Evolutionary conservation across 805 yeast genomes (phyloP).

Genomic region (Saturnispora hagleri): DNA sequence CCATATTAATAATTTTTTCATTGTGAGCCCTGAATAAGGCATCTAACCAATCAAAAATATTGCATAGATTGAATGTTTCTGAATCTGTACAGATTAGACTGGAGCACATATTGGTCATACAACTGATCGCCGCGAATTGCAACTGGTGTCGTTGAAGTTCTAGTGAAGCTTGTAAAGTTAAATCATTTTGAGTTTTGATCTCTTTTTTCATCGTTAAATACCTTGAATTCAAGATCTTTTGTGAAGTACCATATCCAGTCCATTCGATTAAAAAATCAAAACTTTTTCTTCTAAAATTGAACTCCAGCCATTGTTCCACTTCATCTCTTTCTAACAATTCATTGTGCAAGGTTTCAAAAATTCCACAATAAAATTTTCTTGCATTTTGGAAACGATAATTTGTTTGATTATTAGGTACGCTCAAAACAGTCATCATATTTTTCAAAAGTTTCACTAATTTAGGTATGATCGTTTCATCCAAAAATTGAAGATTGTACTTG

Average conservation of each 20-base stretch:
- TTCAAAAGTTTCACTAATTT: conserved; percentile 55
- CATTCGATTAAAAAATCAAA: conserved; percentile 81
- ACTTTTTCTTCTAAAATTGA: conserved; percentile 75
- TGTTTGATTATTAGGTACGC: conserved; percentile 47
- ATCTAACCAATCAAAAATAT: conserved; percentile 73
- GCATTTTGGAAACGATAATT: conserved; percentile 67
- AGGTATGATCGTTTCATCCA: conserved; percentile 61
- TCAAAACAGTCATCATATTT: conserved; percentile 46
- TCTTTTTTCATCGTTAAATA: conserved; percentile 47
- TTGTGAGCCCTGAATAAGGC: conserved; percentile 53
- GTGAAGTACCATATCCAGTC: conserved; percentile 82
- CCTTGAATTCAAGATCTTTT: conserved; percentile 52
- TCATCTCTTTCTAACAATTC: conserved; percentile 39
- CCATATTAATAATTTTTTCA: conserved; percentile 50
- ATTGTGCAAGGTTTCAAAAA: conserved; percentile 63
- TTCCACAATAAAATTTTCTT: conserved; percentile 75
- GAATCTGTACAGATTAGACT: conserved; percentile 51
- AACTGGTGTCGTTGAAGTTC: conserved; percentile 70
- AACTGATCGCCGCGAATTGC: conserved; percentile 63
- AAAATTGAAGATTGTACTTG: conserved; percentile 38
- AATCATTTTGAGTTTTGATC: conserved; percentile 29
- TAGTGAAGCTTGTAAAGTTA: conserved; percentile 59
- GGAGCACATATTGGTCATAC: conserved; percentile 75
- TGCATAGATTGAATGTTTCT: conserved; percentile 61
- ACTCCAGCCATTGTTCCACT: conserved; percentile 61